These are phyloP conservation scores for Umbelopsis ramanniana DNA, from an alignment of 192 early-diverging fungal genomes.

Conservation along the genomic window DNA sequence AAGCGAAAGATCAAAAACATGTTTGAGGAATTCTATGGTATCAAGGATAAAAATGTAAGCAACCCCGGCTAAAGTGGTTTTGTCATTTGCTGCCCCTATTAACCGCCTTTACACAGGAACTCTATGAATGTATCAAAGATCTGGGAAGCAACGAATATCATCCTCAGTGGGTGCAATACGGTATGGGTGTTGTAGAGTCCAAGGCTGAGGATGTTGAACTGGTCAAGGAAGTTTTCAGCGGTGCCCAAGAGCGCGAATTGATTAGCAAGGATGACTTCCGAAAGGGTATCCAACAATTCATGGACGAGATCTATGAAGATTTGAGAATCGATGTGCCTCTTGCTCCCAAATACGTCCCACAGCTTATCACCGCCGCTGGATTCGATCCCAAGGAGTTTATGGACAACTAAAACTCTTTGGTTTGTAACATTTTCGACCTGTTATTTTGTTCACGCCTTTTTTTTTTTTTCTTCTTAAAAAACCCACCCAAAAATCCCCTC, in stretches of 20 bases:
- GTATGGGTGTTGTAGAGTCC: conserved; percentile 12
- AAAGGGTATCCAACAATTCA: conserved; percentile 32
- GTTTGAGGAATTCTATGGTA: conserved; percentile 38
- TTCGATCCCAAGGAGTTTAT: conserved; percentile 32
- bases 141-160: conserved; percentile 19
- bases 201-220: conserved; percentile 17
- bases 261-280: conserved; percentile 28
- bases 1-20: conserved; percentile 35
- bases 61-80: not conserved
- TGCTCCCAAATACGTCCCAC: conserved; percentile 38
- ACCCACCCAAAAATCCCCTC: not conserved
- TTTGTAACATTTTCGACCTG: conserved; percentile 11
- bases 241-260: conserved; percentile 22
- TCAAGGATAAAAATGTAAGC: conserved; percentile 41
- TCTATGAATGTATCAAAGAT: conserved; percentile 20
- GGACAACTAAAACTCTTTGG: conserved; percentile 13
- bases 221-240: conserved; percentile 1
- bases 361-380: conserved; percentile 28
- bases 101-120: not conserved
- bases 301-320: conserved; percentile 40
- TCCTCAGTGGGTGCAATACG: conserved; percentile 15
- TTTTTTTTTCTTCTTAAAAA: not conserved
- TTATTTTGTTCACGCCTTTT: not conserved
- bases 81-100: not conserved
- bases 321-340: conserved; percentile 43